Evolutionary conservation across 345 rosid species (phyloP), one percentile per base, ranked within the genome.

Genomic region (Brassica rapa): DNA sequence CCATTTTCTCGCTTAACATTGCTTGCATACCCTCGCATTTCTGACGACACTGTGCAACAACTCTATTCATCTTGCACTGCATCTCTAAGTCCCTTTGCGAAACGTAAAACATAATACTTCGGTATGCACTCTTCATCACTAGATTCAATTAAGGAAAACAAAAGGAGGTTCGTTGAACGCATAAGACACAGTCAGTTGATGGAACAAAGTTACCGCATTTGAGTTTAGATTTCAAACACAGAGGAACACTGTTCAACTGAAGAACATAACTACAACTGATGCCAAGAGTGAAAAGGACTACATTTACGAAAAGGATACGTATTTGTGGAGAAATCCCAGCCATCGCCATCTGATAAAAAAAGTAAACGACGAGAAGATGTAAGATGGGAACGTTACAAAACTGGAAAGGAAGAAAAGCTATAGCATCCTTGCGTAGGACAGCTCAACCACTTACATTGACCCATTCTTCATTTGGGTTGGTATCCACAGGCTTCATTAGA

Each of bases 401-500:
- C 30, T 41, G 24, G 56, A 70, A 51, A 73, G 32, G 80, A 63
- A 70, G 25, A 29, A 70, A 70, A 56, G 76, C 55, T 41, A 70
- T 55, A 29, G 32, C 32, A 63, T 39, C 30, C 21, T 73, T 56
- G 72, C 3, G 5, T 55, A 39, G 15, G 27, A 46, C 33, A 64
- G 65, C 19, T 41, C 68, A 79, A 49, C 75, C 65, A 37, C 99
- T 90, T 91, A 95, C 99, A 88, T 91, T 93, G 66, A 87, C 77
- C 99, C 99, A 95, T 82, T 95, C 98, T 63, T 95, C 94, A 85
- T 87, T 90, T 77, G 99, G 97, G 81, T 86, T 93, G 85, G 90
- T 84, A 72, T 95, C 96, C 88, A 93, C 87, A 67, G 97, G 91
- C 84, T 89, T 95, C 94, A 93, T 83, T 19, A 83, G 88, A 83